Evolutionary conservation across 2,329 filamentous ascomycete species (phyloP).

Genomic region (Emmonsia crescens): DNA sequence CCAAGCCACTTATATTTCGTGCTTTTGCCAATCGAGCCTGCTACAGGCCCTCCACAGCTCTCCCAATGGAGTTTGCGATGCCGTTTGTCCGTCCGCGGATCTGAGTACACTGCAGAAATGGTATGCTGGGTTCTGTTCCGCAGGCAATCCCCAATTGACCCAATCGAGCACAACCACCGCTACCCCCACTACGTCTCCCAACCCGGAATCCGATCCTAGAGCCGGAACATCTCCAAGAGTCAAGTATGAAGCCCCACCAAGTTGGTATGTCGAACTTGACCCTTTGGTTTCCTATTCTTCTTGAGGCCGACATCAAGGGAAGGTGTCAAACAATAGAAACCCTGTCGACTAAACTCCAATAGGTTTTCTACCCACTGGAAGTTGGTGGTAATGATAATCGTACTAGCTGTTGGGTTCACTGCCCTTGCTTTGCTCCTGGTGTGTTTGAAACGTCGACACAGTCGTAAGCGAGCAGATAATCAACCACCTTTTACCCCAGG

Average conservation of each 20-base stretch:
- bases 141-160: not conserved
- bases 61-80: slow-evolving; percentile 51
- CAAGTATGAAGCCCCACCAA: not conserved
- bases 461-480: slow-evolving; percentile 41
- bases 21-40: slow-evolving; percentile 59
- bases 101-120: slow-evolving; percentile 53
- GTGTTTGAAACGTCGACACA: slow-evolving; percentile 62
- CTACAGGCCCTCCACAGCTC: slow-evolving; percentile 49
- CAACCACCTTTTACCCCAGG: not conserved
- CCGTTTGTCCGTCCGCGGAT: slow-evolving; percentile 44
- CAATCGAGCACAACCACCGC: not conserved
- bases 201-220: not conserved
- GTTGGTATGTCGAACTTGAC: slow-evolving; percentile 15
- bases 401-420: slow-evolving; percentile 59
- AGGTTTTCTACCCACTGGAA: slow-evolving; percentile 62
- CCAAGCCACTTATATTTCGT: slow-evolving; percentile 49
- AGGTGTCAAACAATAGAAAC: not conserved
- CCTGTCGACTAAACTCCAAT: not conserved
- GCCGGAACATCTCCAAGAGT: not conserved
- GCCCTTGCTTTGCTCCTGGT: slow-evolving; percentile 57
- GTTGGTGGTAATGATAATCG: slow-evolving; percentile 73
- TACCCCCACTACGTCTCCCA: not conserved
- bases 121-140: slow-evolving; percentile 55
- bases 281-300: not conserved
- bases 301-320: not conserved